phyloP scores from a whole-genome alignment of 169 alveolate species.

The Cryptosporidium bovis region DNA sequence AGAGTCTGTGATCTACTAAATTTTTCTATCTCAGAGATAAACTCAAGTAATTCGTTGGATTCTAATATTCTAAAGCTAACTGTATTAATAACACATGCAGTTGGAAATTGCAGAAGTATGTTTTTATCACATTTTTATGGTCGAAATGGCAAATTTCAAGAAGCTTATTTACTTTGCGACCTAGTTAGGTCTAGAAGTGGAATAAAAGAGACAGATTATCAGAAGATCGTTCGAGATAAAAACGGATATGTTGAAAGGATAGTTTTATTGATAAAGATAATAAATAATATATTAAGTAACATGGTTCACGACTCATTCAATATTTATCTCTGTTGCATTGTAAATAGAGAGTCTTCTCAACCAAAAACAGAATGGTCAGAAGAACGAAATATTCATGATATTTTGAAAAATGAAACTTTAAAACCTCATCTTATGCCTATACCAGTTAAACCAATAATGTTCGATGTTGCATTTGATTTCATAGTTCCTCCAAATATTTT shows the following conservation, averaged over 20 bases:
- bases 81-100: background rate
- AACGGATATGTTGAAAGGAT: conserved; percentile 31
- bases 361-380: background rate
- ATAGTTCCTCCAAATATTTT: conserved; percentile 27
- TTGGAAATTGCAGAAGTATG: conserved; percentile 32
- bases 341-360: background rate
- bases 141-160: conserved; percentile 35
- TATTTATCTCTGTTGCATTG: conserved; percentile 19
- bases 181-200: conserved; percentile 50
- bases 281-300: background rate
- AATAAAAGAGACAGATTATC: background rate
- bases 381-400: background rate
- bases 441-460: conserved; percentile 71
- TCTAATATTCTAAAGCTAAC: background rate
- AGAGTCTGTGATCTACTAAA: conserved; percentile 50
- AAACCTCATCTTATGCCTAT: conserved; percentile 38
- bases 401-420: conserved; percentile 13
- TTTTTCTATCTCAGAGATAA: conserved; percentile 32
- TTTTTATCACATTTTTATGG: conserved; percentile 59
- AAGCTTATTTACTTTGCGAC: conserved; percentile 59
- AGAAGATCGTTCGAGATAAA: background rate
- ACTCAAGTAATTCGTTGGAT: background rate
- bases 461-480: conserved; percentile 63
- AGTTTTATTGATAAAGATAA: conserved; percentile 1
- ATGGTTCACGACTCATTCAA: conserved; percentile 18